Base-by-base conservation (phyloP, 768 basidiomycete species). In the Floccularia luteovirens region DNA sequence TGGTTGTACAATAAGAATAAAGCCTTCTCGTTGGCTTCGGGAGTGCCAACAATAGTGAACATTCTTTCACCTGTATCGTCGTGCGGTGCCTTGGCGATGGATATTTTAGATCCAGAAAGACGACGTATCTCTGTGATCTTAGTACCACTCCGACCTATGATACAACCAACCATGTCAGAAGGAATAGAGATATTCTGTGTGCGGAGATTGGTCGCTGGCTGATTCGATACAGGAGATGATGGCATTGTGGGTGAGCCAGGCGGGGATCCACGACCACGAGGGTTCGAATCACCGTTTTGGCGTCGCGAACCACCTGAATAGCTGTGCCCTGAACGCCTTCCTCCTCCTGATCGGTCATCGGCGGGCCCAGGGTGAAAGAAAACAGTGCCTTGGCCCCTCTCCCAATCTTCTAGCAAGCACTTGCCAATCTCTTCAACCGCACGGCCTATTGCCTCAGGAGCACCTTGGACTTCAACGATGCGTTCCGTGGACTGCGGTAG, bases 101-200 rank as follows among this genome's bases (percentile, higher is more conserved):
- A 90, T 60, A 99, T 99, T 68, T 92, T 91, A 52, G 90, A 94
- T 28, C 96, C 96, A 46, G 91, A 96, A 32, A 98, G 79, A 43
- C 94, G 88, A 53, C 96, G 89, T 58, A 99, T 99, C 63, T 99
- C 96, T 38, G 94, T 98, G 53, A 99, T 99, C 75, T 98, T 98
- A 49, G 90, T 87, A 22, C 94, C 94, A 59, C 84, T 90, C 48
- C 92, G 88, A 44, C 94, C 94, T 53, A 97, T 98, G 66, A 87
- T 89, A 58, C 87, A 90, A 43, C 83, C 93, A 47, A 99, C 96
- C 96, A 99, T 99, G 68, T 99, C 96, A 48, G 88, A 89, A 25
- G 96, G 96, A 55, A 99, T 98, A 51, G 96, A 94, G 51, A 99
- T 98, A 64, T 94, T 97, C 66, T 99, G 96, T 7, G 96, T 98